These are phyloP conservation scores for Colletotrichum orbiculare DNA, from an alignment of 2,329 filamentous ascomycete genomes.

Conservation along the genomic window DNA sequence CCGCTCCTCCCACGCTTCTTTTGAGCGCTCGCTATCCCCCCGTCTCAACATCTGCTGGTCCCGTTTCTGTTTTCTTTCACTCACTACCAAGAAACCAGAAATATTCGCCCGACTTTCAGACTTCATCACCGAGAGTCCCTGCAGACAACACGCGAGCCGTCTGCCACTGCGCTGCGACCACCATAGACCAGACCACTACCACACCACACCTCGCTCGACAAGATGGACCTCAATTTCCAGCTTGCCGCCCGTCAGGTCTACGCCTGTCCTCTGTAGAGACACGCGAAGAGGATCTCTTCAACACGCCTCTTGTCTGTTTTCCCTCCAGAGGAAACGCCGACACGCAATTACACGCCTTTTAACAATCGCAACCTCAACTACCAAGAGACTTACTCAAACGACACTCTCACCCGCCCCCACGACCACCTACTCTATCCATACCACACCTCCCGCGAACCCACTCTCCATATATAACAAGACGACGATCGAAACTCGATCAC, in stretches of 20 bases:
- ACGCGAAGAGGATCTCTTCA: slow-evolving; percentile 30
- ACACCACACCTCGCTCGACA: slow-evolving; percentile 26
- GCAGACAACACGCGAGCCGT: neutral
- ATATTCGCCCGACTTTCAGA: neutral
- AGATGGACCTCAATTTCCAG: slow-evolving; percentile 38
- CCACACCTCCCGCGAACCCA: slow-evolving; percentile 2
- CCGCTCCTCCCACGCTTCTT: slow-evolving; percentile 29
- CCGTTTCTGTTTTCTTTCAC: neutral
- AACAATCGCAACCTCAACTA: neutral
- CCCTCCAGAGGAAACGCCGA: slow-evolving; percentile 19
- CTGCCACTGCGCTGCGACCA: slow-evolving; percentile 10
- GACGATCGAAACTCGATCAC: slow-evolving; percentile 14
- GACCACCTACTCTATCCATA: slow-evolving; percentile 32
- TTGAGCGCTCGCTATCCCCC: slow-evolving; percentile 7
- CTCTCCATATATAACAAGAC: neutral
- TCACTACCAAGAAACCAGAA: slow-evolving; percentile 3
- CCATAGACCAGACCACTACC: slow-evolving; percentile 5
- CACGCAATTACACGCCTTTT: slow-evolving; percentile 16
- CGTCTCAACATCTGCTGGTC: neutral
- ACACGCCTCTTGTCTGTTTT: slow-evolving; percentile 27
- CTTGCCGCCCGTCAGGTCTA: slow-evolving; percentile 37
- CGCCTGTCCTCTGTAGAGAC: slow-evolving; percentile 32
- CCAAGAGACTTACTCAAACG: slow-evolving; percentile 1
- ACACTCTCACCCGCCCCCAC: slow-evolving; percentile 30
- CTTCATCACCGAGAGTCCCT: slow-evolving; percentile 29